Base-by-base conservation (phyloP, 257 asterid species). In the Primulina tabacum region DNA sequence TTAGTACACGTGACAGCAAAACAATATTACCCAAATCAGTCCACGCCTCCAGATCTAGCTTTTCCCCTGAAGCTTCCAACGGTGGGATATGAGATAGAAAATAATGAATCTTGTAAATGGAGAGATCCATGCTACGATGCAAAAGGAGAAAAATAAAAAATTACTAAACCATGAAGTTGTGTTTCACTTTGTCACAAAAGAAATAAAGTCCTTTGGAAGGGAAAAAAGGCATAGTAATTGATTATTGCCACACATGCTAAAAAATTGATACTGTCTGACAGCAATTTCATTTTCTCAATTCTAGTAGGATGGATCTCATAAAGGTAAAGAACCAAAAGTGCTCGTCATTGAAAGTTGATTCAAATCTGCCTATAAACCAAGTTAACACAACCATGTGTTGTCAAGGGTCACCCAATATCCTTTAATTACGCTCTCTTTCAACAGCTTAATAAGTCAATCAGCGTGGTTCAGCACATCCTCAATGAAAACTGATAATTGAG, bases 101-200 rank as follows among this genome's bases (percentile, higher is more conserved):
- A 70, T 73, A 63, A 78, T 81, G 75, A 68, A 90, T 78, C 90
- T 87, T 93, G 73, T 67, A 89, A 81, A 89, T 79, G 69, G 87
- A 81, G 68, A 80, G 85, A 61, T 83, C 90, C 87, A 75, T 71
- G 83, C 98, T 92, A 60, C 82, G 83, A 71, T 71, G 68, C 66
- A 64, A 20, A 52, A 71, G 9, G 47, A 38, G 12, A 71, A 7
- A 28, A 66, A 76, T 65, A 53, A 72, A 32, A 57, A 61, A 40
- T 40, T 53, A 60, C 20, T 64, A 24, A 28, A 3, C 11, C 32
- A 62, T 24, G 1, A 43, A 43, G 53, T 12, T 43, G 4, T 0
- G 50, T 12, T 24, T 12, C 2, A 0, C 6, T 43, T 43, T 43
- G 53, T 43, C 12, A 43, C 53, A 43, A 12, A 43, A 12, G 53